phyloP scores from a whole-genome alignment of 139 green algal genomes.

The Eudorina sp. region DNA sequence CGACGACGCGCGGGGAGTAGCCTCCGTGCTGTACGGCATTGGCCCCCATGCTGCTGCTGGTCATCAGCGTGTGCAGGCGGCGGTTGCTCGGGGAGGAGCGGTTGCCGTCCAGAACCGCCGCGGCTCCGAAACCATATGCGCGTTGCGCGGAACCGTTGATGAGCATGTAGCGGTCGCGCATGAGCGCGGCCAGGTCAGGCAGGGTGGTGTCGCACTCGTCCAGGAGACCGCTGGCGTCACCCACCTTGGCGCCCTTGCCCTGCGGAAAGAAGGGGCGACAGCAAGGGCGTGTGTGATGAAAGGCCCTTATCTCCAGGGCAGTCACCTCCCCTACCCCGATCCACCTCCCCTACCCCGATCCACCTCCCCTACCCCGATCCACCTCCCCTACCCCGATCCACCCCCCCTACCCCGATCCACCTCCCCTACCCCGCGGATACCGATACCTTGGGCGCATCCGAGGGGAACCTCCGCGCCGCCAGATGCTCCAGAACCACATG shows the following conservation, averaged over 20 bases:
- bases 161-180: slow-evolving; percentile 22
- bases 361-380: too few relatives aligned
- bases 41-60: background rate
- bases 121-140: background rate
- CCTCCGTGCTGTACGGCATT: too few relatives aligned
- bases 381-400: background rate
- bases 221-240: background rate
- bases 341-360: background rate
- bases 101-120: background rate
- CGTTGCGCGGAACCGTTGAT: background rate
- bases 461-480: slow-evolving; percentile 17
- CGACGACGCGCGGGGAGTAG: background rate
- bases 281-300: too few relatives aligned
- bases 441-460: slow-evolving; percentile 27
- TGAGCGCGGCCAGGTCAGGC: slow-evolving; percentile 10
- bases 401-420: background rate
- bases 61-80: background rate
- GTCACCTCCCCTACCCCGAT: too few relatives aligned
- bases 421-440: too few relatives aligned
- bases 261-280: background rate
- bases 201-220: background rate
- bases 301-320: too few relatives aligned
- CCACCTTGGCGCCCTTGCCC: slow-evolving; percentile 39
- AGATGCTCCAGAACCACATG: slow-evolving; percentile 45
- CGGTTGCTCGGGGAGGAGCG: slow-evolving; percentile 4